phyloP scores from a whole-genome alignment of 768 basidiomycete species.

The Lentinula detonsa region DNA sequence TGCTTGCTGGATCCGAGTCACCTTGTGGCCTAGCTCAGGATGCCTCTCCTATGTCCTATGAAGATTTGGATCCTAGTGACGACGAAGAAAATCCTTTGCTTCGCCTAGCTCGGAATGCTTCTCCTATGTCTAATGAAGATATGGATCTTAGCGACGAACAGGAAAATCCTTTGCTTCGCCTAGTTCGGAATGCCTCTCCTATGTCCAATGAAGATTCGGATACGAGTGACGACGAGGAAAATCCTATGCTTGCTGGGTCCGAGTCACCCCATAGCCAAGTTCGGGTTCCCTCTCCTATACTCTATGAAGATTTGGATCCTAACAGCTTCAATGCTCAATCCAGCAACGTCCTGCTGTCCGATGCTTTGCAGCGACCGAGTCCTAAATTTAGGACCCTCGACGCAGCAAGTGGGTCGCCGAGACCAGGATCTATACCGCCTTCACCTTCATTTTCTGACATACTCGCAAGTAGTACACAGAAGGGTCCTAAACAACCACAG shows the following conservation, averaged over 20 bases:
- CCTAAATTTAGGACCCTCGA: background rate
- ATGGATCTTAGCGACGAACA: background rate
- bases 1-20: background rate
- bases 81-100: no score
- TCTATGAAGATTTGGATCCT: background rate
- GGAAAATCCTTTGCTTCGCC: background rate
- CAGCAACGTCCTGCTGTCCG: background rate
- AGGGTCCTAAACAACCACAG: background rate
- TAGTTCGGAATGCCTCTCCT: background rate
- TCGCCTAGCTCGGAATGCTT: background rate
- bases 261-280: background rate
- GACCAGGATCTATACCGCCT: background rate
- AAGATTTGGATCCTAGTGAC: no score
- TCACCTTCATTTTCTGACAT: conserved; percentile 7
- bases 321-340: background rate
- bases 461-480: background rate
- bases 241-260: background rate
- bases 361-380: background rate
- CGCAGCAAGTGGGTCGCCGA: background rate
- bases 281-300: background rate
- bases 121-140: background rate
- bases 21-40: no score
- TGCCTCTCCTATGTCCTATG: no score
- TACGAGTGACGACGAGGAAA: background rate
- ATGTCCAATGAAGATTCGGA: background rate